phyloP scores from a whole-genome alignment of 805 yeast genomes.

The Metschnikowia orientalis region DNA sequence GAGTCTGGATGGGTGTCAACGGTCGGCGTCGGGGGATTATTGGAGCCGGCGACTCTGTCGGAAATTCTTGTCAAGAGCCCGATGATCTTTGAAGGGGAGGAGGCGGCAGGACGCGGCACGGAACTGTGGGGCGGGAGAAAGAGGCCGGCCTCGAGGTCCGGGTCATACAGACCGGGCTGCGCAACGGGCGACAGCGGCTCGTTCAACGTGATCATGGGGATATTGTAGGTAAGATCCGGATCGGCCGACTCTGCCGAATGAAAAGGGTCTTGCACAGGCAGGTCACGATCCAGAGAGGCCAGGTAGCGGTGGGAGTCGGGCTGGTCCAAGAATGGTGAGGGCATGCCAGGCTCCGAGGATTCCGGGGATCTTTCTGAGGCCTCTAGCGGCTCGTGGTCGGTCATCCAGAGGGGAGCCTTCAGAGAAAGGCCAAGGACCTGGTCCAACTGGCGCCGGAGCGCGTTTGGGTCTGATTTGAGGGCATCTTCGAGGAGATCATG shows the following conservation, averaged over 20 bases:
- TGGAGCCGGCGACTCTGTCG: conserved; percentile 15
- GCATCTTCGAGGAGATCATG: conserved; percentile 2
- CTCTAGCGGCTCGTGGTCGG: background rate
- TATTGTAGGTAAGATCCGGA: conserved; percentile 11
- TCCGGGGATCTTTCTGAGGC: background rate
- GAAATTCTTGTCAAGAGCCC: conserved; percentile 13
- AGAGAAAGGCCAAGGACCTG: conserved; percentile 1
- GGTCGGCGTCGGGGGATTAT: conserved; percentile 12
- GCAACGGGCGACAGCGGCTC: background rate
- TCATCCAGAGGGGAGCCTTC: conserved; percentile 1
- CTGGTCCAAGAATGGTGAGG: background rate
- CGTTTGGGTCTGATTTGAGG: background rate
- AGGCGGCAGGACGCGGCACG: conserved; percentile 1
- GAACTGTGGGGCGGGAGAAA: conserved; percentile 1
- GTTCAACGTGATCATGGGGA: conserved; percentile 17
- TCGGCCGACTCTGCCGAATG: conserved; percentile 1
- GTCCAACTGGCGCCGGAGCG: conserved; percentile 2
- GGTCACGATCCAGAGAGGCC: no score
- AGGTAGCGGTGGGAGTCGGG: background rate
- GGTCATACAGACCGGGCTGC: conserved; percentile 1
- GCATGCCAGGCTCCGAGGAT: background rate
- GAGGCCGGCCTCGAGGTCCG: conserved; percentile 11
- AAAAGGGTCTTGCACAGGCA: background rate
- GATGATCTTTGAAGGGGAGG: conserved; percentile 13
- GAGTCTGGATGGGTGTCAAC: conserved; percentile 7